Evolutionary conservation across 2,329 filamentous ascomycete genomes (phyloP).

Genomic region (Diaporthe ilicicola): DNA sequence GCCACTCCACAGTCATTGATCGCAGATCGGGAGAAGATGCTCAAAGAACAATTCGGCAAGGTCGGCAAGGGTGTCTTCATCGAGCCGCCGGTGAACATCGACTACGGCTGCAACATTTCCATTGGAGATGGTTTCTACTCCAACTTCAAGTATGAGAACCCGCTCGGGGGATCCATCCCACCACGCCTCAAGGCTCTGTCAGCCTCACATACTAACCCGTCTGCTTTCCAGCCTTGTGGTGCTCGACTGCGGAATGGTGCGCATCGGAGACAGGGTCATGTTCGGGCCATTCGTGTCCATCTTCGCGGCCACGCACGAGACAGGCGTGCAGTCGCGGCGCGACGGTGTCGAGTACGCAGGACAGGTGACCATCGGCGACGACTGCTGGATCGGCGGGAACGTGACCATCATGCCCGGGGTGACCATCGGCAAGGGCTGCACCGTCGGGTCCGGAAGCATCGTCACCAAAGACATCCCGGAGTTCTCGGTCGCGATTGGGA

Average conservation of each 20-base stretch:
- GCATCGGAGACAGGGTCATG: slow-evolving; percentile 74
- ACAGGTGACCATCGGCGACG: slow-evolving; percentile 57
- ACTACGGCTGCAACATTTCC: slow-evolving; percentile 72
- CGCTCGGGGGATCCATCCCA: neutral
- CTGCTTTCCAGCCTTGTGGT: slow-evolving; percentile 59
- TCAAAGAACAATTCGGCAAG: slow-evolving; percentile 58
- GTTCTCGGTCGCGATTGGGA: slow-evolving; percentile 57
- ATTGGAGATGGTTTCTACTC: slow-evolving; percentile 71
- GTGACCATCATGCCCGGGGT: slow-evolving; percentile 60
- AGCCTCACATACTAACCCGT: slow-evolving; percentile 47
- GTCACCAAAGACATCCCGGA: slow-evolving; percentile 59
- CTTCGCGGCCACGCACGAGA: slow-evolving; percentile 76
- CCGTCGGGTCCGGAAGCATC: slow-evolving; percentile 58
- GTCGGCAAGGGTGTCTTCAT: slow-evolving; percentile 63
- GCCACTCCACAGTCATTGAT: slow-evolving; percentile 50
- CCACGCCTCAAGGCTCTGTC: slow-evolving; percentile 21
- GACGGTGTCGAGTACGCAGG: slow-evolving; percentile 57
- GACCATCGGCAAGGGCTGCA: slow-evolving; percentile 60
- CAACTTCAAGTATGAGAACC: slow-evolving; percentile 59
- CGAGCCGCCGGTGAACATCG: slow-evolving; percentile 68
- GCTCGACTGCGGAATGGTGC: slow-evolving; percentile 76
- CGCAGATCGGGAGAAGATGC: slow-evolving; percentile 52
- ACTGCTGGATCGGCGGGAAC: slow-evolving; percentile 64
- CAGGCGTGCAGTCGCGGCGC: slow-evolving; percentile 62
- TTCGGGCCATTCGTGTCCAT: slow-evolving; percentile 78